phyloP scores from a whole-genome alignment of 164 flowering plant species.

The Litsea cubeba region DNA sequence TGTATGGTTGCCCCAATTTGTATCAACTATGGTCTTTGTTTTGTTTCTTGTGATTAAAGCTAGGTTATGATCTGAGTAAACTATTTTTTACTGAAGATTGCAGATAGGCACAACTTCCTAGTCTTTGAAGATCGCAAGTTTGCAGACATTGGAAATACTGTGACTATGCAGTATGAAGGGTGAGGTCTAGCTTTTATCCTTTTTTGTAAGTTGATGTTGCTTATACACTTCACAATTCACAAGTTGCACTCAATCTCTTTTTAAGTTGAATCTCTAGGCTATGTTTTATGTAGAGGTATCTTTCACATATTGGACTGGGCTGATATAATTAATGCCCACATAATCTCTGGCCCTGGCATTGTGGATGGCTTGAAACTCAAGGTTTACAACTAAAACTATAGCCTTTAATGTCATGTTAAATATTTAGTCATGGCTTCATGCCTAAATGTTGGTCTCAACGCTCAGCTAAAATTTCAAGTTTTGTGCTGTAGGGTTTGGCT shows the following conservation, averaged over 20 bases:
- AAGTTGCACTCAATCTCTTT: not conserved
- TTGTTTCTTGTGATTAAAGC: not conserved
- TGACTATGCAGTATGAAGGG: slow-evolving; percentile 99
- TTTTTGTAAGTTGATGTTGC: not conserved
- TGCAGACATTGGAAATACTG: slow-evolving; percentile 98
- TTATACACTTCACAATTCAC: not conserved
- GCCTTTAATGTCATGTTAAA: not conserved
- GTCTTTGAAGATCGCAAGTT: slow-evolving; percentile 98
- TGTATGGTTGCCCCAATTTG: no score
- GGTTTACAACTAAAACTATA: slow-evolving; percentile 31
- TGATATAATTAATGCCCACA: slow-evolving; percentile 90
- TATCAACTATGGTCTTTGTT: no score
- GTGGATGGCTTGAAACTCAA: slow-evolving; percentile 92
- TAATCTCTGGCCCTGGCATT: slow-evolving; percentile 92
- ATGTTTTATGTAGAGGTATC: slow-evolving; percentile 58
- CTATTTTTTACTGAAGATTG: slow-evolving; percentile 52
- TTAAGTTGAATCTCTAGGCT: not conserved
- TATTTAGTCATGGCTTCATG: not conserved
- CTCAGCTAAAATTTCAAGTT: not conserved
- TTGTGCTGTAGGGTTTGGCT: slow-evolving; percentile 63
- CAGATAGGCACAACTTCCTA: slow-evolving; percentile 82
- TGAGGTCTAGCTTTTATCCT: slow-evolving; percentile 23
- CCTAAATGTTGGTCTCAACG: not conserved
- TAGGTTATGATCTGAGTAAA: slow-evolving; percentile 9
- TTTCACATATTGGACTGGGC: slow-evolving; percentile 94